phyloP scores from a whole-genome alignment of 208 protist species.

The Dictyostelium gargantuum region DNA sequence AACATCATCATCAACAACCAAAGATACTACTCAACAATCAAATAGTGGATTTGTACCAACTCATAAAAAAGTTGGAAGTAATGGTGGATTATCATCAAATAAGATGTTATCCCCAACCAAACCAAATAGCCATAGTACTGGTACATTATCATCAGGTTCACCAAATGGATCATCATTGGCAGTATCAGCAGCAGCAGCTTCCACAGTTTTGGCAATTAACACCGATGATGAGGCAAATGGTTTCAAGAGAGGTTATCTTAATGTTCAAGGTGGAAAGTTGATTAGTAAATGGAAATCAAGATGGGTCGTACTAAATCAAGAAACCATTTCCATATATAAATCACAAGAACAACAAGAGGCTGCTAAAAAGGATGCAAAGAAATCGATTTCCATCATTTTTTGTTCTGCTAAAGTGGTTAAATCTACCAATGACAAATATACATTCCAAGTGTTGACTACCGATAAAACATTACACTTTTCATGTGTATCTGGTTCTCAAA shows the following conservation, averaged over 20 bases:
- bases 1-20: not conserved
- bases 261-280: slow-evolving; percentile 36
- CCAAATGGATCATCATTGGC: too few relatives aligned
- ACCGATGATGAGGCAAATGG: slow-evolving; percentile 6
- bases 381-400: slow-evolving; percentile 43
- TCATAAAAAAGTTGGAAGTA: slow-evolving; percentile 12
- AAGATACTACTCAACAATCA: not conserved
- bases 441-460: slow-evolving; percentile 19
- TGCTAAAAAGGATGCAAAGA: not conserved
- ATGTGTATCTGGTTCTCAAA: not conserved
- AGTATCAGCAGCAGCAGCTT: too few relatives aligned
- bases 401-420: slow-evolving; percentile 51
- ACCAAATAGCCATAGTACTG: not conserved
- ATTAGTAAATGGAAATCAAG: slow-evolving; percentile 52
- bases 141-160: not conserved
- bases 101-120: not conserved
- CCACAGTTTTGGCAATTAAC: not conserved
- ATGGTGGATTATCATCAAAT: not conserved
- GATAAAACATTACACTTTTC: slow-evolving; percentile 38
- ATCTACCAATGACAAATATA: slow-evolving; percentile 61
- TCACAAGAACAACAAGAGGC: slow-evolving; percentile 2
- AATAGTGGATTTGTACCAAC: not conserved
- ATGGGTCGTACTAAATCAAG: slow-evolving; percentile 50
- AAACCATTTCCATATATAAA: slow-evolving; percentile 37
- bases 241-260: not conserved